A percentile compares a stretch with the other conserved stretches of the same genome.
Conservation (phyloP, 1,284 basidiomycete species). For the Melampsora abietis-canadensis region DNA sequence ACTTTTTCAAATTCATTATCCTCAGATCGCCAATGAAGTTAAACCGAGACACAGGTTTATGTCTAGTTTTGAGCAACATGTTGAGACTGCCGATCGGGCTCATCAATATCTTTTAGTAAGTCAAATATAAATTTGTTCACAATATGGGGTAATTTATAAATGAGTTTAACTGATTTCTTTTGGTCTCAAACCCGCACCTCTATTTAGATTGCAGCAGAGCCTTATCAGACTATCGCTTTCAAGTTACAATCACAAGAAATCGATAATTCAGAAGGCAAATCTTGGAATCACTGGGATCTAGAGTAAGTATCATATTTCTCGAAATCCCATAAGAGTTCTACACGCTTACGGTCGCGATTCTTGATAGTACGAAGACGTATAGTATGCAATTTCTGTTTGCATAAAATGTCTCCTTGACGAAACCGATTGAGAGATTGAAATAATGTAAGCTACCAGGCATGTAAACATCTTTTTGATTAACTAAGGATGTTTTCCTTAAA, state of each 20-base stretch:
- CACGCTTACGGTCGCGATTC: not conserved
- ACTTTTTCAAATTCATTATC: constrained; percentile 93
- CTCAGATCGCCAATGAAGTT: constrained; percentile 77
- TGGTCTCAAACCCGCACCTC: no score
- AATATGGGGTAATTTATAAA: not conserved
- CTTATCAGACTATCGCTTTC: constrained; percentile 98
- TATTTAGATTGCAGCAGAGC: constrained; percentile 91
- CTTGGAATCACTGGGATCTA: constrained; percentile 42
- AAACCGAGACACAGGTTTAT: constrained; percentile 87
- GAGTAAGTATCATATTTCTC: constrained; percentile 12
- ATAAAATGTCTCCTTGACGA: not conserved
- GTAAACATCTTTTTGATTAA: no score
- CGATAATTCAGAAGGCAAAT: constrained; percentile 53
- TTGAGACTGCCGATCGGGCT: constrained; percentile 88
- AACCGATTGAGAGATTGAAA: no score
- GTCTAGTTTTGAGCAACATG: constrained; percentile 96
- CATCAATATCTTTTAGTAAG: constrained; percentile 94
- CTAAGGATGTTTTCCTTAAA: no score
- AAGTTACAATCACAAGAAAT: constrained; percentile 96
- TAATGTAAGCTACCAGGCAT: no score
- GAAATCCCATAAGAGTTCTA: not conserved
- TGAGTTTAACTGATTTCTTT: not conserved
- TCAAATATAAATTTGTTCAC: constrained; percentile 46
- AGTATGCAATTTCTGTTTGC: constrained; percentile 41
- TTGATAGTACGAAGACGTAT: constrained; percentile 35